Evolutionary conservation across 352 stramenopile species (phyloP).

Genomic region (Globisporangium carolinianum): DNA sequence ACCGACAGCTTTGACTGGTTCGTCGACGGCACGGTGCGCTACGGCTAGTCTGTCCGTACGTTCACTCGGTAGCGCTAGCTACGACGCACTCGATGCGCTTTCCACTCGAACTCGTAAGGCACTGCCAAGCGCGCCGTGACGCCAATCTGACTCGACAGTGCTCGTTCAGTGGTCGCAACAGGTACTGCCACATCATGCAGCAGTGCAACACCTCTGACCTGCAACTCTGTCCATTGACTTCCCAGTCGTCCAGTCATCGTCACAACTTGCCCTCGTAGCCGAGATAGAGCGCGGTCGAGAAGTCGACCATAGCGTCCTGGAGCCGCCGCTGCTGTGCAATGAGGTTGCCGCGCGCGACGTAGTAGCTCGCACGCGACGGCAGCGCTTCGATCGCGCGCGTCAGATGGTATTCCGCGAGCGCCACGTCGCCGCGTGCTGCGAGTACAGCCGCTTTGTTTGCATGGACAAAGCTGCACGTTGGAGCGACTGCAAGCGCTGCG

Average conservation of each 20-base stretch:
- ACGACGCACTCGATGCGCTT: no score
- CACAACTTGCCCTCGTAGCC: conserved; percentile 70
- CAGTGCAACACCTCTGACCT: no score
- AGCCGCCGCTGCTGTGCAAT: conserved; percentile 65
- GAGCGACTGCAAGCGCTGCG: conserved; percentile 35
- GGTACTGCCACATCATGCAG: no score
- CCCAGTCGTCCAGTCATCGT: conserved; percentile 1
- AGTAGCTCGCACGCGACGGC: conserved; percentile 63
- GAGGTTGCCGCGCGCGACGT: conserved; percentile 56
- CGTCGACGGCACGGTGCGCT: conserved; percentile 44
- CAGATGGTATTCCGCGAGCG: conserved; percentile 39
- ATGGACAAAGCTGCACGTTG: conserved; percentile 57
- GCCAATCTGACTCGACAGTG: no score
- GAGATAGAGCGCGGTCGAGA: conserved; percentile 61
- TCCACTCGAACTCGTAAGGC: no score
- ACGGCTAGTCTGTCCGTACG: conserved; percentile 24
- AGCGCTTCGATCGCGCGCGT: conserved; percentile 65
- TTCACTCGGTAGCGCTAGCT: not conserved
- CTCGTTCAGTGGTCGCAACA: no score
- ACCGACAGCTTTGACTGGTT: conserved; percentile 79
- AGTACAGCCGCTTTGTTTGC: conserved; percentile 61
- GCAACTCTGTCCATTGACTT: not conserved
- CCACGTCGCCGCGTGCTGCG: conserved; percentile 25
- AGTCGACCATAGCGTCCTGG: conserved; percentile 78
- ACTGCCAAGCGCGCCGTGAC: no score